Evolutionary conservation across 768 basidiomycete genomes (phyloP), one percentile per base, ranked within the genome.

Genomic region (Coprinellus aureogranulatus): DNA sequence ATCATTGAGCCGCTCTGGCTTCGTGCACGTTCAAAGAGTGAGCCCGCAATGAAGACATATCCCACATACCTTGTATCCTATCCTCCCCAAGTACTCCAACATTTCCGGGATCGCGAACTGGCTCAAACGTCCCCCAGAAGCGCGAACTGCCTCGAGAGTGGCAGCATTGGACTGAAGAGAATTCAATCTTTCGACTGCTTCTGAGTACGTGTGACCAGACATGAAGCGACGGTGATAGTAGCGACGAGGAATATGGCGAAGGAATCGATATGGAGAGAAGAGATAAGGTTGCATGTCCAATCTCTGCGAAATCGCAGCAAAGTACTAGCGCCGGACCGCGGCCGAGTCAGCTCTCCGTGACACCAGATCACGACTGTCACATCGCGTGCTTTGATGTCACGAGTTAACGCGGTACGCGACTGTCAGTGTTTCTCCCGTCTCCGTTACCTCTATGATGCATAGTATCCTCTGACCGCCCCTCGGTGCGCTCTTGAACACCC

Each of bases 131-230:
- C 84, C 84, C 2, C 91, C 90, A 6, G 87, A 82, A 34, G 88
- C 87, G 39, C 90, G 86, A 34, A 88, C 81, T 20, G 90, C 90
- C 27, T 94, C 93, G 23, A 99, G 78, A 22, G 87, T 84, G n/a
- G 94, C 92, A 18, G 94, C 94, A 78, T 98, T 99, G 27, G 89
- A 90, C 70, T 99, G 95, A 2, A 93, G 77, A 37, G 87, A 78
- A 70, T 94, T 94, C 48, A 94, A 78, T 59, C 78, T 75, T 44
- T 85, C 80, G 42, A 94, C 75, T 0, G 92, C 92, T 62, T 91
- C 87, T 64, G 78, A 76, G 67, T 93, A 94, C 3, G 85, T 81
- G 64, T 82, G 77, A 27, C 79, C 75, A 26, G 86, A 80, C 87
- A 92, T 90, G 30, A 59, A 68, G 58, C 74, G 63, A 34, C 41